phyloP scores from a whole-genome alignment of 176 grass and related monocot species.

The Aegilops tauschii region DNA sequence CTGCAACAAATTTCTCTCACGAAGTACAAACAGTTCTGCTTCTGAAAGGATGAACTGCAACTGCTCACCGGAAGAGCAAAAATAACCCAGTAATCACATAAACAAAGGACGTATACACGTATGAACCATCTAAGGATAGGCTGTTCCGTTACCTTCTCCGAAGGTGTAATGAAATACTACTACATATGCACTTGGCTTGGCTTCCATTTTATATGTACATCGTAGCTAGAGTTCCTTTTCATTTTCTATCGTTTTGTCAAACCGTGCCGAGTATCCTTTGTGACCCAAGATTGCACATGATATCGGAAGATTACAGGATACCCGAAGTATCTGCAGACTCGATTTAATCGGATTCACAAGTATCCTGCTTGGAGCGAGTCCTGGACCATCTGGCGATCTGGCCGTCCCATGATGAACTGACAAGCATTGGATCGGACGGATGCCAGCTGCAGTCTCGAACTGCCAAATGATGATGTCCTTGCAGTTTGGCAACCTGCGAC shows the following conservation, averaged over 20 bases:
- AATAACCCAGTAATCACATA: neutral
- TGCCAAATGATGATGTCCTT: slow-evolving; percentile 41
- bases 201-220: slow-evolving; percentile 15
- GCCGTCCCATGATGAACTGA: slow-evolving; percentile 81
- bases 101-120: neutral
- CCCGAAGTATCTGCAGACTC: neutral
- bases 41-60: neutral
- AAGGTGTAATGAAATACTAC: neutral
- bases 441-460: slow-evolving; percentile 91
- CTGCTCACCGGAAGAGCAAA: neutral
- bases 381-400: slow-evolving; percentile 51
- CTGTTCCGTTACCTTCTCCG: neutral
- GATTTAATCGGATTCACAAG: slow-evolving; percentile 26
- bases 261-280: neutral
- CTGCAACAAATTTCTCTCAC: neutral
- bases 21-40: neutral
- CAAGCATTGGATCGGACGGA: slow-evolving; percentile 60
- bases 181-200: neutral
- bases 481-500: slow-evolving; percentile 51
- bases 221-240: neutral
- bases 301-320: neutral
- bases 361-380: slow-evolving; percentile 1
- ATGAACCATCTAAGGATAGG: neutral
- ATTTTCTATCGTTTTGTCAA: neutral
- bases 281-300: neutral